Evolutionary conservation across 306 rosid genomes (phyloP).

Genomic region (Malus sieversii): DNA sequence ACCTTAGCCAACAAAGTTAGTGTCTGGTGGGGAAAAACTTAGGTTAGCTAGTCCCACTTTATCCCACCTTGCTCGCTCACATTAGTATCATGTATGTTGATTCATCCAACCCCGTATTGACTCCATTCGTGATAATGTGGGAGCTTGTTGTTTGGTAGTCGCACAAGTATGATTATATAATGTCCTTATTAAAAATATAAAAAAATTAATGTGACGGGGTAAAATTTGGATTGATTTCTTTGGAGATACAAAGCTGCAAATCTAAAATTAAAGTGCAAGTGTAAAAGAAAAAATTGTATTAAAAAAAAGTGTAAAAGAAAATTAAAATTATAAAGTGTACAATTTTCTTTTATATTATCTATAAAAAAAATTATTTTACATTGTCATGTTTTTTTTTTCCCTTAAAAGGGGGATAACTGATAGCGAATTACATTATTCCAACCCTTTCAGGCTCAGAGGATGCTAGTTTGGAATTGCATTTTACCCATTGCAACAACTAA

Average conservation of each 20-base stretch:
- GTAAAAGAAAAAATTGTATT: neutral
- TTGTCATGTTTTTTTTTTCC: no score
- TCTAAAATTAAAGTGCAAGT: neutral
- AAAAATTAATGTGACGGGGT: neutral
- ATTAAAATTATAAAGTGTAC: neutral
- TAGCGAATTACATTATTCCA: no score
- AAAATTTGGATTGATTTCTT: neutral
- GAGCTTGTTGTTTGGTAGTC: neutral
- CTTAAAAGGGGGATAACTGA: no score
- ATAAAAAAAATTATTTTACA: no score
- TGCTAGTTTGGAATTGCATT: no score
- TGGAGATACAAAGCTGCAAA: neutral
- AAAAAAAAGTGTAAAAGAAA: neutral
- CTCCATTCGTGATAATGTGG: neutral
- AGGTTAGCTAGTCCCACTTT: neutral
- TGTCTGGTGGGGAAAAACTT: neutral
- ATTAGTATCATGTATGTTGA: neutral
- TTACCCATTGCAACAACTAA: no score
- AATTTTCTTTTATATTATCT: neutral
- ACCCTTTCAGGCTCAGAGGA: fast-evolving
- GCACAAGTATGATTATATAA: no score
- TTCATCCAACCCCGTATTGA: neutral
- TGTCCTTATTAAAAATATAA: no score
- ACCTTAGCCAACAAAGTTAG: neutral
- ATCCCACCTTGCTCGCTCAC: neutral